These are phyloP conservation scores for Xylaria arbuscula DNA, from an alignment of 2,329 filamentous ascomycete genomes.

Conservation along the genomic window DNA sequence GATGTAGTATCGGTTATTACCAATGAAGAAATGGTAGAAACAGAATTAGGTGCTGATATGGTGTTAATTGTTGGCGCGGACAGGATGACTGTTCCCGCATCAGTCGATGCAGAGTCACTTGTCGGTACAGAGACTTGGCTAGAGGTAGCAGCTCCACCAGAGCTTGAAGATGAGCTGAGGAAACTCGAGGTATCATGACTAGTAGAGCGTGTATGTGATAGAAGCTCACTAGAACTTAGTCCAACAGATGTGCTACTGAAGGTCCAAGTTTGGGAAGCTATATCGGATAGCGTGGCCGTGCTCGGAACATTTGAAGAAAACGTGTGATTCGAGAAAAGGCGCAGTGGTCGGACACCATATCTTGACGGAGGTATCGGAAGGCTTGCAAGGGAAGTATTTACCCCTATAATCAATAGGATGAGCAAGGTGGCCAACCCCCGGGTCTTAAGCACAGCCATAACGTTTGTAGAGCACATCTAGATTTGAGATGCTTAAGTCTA, in stretches of 20 bases:
- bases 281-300: background rate
- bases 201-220: background rate
- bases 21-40: background rate
- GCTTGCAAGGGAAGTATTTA: conserved; percentile 1
- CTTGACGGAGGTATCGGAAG: conserved; percentile 1
- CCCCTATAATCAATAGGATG: background rate
- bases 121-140: background rate
- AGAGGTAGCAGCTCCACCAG: background rate
- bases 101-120: background rate
- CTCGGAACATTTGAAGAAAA: background rate
- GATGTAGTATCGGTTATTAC: background rate
- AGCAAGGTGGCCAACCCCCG: background rate
- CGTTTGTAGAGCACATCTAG: background rate
- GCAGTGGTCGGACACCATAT: background rate
- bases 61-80: background rate
- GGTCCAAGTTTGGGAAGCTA: background rate
- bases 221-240: background rate
- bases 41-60: background rate
- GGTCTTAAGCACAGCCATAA: background rate
- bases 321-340: background rate
- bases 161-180: background rate
- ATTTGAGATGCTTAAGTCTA: background rate
- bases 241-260: background rate
- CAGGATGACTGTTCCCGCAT: background rate
- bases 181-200: background rate